These are phyloP conservation scores for Nicotiana sylvestris DNA, from an alignment of 257 asterid genomes.

Conservation along the genomic window DNA sequence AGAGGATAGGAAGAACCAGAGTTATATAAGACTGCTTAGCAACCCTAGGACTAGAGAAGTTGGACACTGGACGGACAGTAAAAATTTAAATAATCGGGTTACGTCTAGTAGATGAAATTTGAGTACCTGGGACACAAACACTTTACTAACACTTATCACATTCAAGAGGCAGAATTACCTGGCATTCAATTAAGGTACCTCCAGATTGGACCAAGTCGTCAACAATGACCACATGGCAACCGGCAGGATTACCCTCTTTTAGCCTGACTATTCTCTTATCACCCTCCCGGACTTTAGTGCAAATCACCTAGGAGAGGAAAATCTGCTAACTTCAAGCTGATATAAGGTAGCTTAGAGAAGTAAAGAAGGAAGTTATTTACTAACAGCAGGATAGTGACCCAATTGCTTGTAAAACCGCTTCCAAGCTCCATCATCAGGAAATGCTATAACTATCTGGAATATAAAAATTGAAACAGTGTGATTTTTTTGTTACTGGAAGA, in stretches of 20 bases:
- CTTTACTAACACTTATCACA: neutral
- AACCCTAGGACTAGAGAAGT: neutral
- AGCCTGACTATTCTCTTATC: conserved; percentile 88
- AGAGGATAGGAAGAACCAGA: neutral
- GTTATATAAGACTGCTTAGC: neutral
- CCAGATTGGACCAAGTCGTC: conserved; percentile 98
- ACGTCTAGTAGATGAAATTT: neutral
- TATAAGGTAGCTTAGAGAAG: neutral
- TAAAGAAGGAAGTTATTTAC: conserved; percentile 11
- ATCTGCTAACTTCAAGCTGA: neutral
- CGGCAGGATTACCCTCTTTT: conserved; percentile 93
- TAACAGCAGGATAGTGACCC: conserved; percentile 71
- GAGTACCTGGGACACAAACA: neutral
- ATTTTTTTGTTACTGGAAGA: neutral
- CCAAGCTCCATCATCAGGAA: conserved; percentile 99
- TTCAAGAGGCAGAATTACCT: conserved; percentile 43
- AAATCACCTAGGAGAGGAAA: conserved; percentile 52
- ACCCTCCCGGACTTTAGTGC: conserved; percentile 96
- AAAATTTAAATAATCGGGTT: neutral
- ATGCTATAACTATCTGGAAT: conserved; percentile 77
- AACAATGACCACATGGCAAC: conserved; percentile 92
- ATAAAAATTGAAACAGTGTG: neutral
- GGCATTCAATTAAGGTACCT: conserved; percentile 92
- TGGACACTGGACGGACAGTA: neutral
- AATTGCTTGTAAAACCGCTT: conserved; percentile 87